These are phyloP conservation scores for Camelina laxa DNA, from an alignment of 345 rosid species.

Conservation along the genomic window DNA sequence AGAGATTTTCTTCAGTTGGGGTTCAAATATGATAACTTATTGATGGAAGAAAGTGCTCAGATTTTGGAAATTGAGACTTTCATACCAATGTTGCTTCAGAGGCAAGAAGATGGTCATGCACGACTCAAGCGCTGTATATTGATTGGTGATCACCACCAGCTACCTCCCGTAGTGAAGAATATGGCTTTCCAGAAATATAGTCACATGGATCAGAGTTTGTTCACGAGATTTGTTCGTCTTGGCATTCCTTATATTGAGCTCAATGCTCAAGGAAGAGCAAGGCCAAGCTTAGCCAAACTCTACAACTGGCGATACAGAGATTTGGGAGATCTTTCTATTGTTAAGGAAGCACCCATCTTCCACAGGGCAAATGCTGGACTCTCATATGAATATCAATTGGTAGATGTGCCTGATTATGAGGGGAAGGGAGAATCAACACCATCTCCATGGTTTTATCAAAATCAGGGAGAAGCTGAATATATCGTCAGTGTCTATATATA, in stretches of 20 bases:
- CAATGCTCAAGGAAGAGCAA: constrained; percentile 99
- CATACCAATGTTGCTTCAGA: constrained; percentile 98
- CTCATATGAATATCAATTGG: constrained; percentile 88
- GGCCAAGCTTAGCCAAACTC: constrained; percentile 93
- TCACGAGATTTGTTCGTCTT: constrained; percentile 96
- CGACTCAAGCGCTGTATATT: constrained; percentile 97
- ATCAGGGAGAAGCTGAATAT: constrained; percentile 98
- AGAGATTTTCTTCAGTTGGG: constrained; percentile 97
- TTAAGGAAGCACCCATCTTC: constrained; percentile 71
- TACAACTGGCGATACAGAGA: constrained; percentile 99
- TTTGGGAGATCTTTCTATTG: constrained; percentile 89
- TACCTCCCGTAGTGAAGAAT: constrained; percentile 99
- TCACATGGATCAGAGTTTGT: constrained; percentile 99
- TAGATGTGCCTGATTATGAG: constrained; percentile 88
- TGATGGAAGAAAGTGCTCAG: constrained; percentile 99
- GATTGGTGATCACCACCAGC: constrained; percentile 98
- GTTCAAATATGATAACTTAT: constrained; percentile 93
- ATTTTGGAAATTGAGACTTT: constrained; percentile 98
- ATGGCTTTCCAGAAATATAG: constrained; percentile 99
- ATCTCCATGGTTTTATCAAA: constrained; percentile 98
- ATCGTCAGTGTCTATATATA: constrained; percentile 96
- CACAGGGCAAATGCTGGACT: constrained; percentile 91
- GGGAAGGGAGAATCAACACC: constrained; percentile 95
- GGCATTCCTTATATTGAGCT: constrained; percentile 99
- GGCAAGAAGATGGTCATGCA: constrained; percentile 98